Base-by-base conservation (phyloP, 2,329 filamentous ascomycete genomes). In the Elsinoe fawcettii region DNA sequence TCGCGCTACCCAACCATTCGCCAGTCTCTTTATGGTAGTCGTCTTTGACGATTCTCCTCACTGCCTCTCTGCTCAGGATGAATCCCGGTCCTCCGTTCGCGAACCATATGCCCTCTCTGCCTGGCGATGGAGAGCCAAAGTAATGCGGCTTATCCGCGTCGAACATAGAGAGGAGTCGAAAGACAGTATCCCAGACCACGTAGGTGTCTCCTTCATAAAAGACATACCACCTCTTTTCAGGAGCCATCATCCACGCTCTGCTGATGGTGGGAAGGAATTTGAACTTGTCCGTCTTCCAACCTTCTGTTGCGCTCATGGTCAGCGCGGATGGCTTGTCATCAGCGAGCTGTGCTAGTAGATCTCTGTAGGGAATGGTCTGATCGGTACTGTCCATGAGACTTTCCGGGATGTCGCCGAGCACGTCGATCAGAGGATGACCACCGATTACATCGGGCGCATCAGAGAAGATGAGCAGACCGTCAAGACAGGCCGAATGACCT, bases 161-260 rank as follows among this genome's bases (percentile, higher is more conserved):
- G 61, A 76, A 74, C 22, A 72, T 75, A 25, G 70, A 71, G 16
- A 79, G 68, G 49, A 78, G 70, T 9, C 75, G 75, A 60, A 77
- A 77, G 32, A 69, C 32, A 22, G 67, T 72, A 47, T 71, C 66
- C 71, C 71, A 74, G 8, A 72, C 63, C 8, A 74, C 59, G 60
- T 72, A 79, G 37, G 77, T 80, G 62, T 80, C 78, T 1, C 75
- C 75, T 61, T 80, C 77, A 58, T 76, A 73, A 63, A 80, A 80
- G 59, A 80, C 73, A 60, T 78, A 80, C 72, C 78, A 80, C 39
- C 74, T 69, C 57, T 71, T 73, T 25, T 72, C 67, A 0, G 77
- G 77, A 41, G 72, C 73, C 59, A 71, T 69, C 22, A 66, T 64
- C 70, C 76, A 78, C 1, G 78, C 75, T 5, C 72, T 69, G 59